Percentiles rank a stretch among this genome's conserved stretches.
phyloP scores from a whole-genome alignment of 805 yeast genomes.

The Saturnispora mendoncae region DNA sequence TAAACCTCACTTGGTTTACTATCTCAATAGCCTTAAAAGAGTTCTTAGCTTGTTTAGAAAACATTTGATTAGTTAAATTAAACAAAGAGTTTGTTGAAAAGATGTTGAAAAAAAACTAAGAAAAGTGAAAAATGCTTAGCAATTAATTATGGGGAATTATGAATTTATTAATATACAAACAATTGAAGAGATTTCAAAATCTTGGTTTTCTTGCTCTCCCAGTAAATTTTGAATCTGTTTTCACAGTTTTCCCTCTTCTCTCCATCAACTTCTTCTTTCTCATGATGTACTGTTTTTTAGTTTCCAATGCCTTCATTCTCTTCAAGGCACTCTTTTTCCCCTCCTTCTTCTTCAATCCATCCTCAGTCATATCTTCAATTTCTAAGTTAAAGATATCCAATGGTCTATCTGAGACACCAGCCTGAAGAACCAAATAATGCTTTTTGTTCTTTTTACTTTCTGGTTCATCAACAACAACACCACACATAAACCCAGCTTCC shows the following conservation, averaged over 20 bases:
- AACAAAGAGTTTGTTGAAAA: neutral
- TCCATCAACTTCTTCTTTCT: slow-evolving; percentile 92
- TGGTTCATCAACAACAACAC: slow-evolving; percentile 87
- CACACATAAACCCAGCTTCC: slow-evolving; percentile 93
- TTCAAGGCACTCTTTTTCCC: slow-evolving; percentile 37
- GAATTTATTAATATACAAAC: slow-evolving; percentile 3
- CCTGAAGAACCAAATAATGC: slow-evolving; percentile 81
- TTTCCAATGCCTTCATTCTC: slow-evolving; percentile 50
- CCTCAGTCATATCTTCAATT: slow-evolving; percentile 51
- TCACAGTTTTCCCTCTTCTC: slow-evolving; percentile 83
- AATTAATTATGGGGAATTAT: neutral
- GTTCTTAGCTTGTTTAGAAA: neutral
- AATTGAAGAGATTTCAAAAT: slow-evolving; percentile 32
- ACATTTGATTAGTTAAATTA: neutral
- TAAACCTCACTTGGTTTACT: slow-evolving; percentile 30
- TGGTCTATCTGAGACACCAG: slow-evolving; percentile 68
- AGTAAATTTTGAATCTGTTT: slow-evolving; percentile 83
- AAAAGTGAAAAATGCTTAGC: slow-evolving; percentile 3
- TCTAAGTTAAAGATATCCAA: slow-evolving; percentile 73
- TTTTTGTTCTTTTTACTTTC: slow-evolving; percentile 88
- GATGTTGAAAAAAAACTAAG: neutral
- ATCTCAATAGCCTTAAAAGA: neutral
- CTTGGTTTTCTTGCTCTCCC: slow-evolving; percentile 72
- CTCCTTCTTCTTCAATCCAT: slow-evolving; percentile 12
- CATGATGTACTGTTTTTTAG: slow-evolving; percentile 68